Evolutionary conservation across 768 basidiomycete genomes (phyloP), one percentile per base, ranked within the genome.

Genomic region (Lyophyllum decastes): DNA sequence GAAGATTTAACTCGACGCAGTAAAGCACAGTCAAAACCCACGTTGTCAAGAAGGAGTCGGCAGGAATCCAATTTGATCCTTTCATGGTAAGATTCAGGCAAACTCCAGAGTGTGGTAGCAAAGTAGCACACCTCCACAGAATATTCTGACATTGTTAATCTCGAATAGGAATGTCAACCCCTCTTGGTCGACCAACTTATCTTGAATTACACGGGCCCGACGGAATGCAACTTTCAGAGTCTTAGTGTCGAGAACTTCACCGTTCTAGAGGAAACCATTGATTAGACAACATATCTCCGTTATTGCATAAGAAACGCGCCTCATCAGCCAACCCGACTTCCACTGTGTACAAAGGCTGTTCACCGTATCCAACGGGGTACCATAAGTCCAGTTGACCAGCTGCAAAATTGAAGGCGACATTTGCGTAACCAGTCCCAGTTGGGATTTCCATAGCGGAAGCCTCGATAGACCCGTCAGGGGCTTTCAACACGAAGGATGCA

Each of bases 51-150:
- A 97, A 94, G 1, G 87, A 92, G 70, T 98, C 95, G 0, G 89
- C 90, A 4, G 96, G 96, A 64, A 98, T 98, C 93, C 94, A 95
- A 70, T 95, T 95, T 0, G 89, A 90, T 46, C 94, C 88, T 86
- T 30, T 21, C 16, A 33, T 17, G 24, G 9, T 14, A 19, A 50
- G n/a, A 34, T 24, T 49, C 19, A 52, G 9, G 49, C 25, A 30
- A 16, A 33, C 11, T 17, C 4, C 47, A 30, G 26, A 2, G 46
- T 38, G 48, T 24, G 22, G 30, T n/a, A 46, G 30, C 49, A 49
- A 47, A 25, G 47, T 34, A 51, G 61, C 73, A 33, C 51, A 82
- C 90, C 95, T 56, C 94, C 96, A 64, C 87, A 89, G 70, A 98
- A 98, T 17, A 97, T 80, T 43, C 90, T 79, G 58, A 92, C 75